Evolutionary conservation across 805 yeast genomes (phyloP).

Genomic region (Metschnikowia arizonensis): DNA sequence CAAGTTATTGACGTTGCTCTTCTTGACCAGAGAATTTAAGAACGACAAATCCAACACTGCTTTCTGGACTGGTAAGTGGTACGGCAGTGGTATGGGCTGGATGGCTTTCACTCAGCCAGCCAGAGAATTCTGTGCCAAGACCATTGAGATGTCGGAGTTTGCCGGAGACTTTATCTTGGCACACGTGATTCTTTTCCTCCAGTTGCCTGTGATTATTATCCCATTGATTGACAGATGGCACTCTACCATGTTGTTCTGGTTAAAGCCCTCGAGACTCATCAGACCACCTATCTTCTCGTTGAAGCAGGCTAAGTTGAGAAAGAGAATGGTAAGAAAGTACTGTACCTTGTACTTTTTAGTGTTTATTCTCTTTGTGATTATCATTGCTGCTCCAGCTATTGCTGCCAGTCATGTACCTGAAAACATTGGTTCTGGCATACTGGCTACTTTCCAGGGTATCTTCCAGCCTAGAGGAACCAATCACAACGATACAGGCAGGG

Average conservation of each 20-base stretch:
- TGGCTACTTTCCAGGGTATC: slow-evolving; percentile 52
- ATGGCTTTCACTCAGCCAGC: slow-evolving; percentile 93
- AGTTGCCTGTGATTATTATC: slow-evolving; percentile 78
- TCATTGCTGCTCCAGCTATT: slow-evolving; percentile 89
- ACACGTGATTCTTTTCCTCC: slow-evolving; percentile 80
- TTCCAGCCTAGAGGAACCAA: slow-evolving; percentile 83
- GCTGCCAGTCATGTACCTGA: slow-evolving; percentile 57
- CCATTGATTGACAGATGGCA: slow-evolving; percentile 97
- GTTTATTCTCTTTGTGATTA: slow-evolving; percentile 62
- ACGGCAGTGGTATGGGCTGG: slow-evolving; percentile 88
- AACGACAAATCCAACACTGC: slow-evolving; percentile 94
- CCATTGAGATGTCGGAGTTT: slow-evolving; percentile 90
- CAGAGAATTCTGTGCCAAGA: slow-evolving; percentile 92
- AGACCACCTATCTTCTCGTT: slow-evolving; percentile 97
- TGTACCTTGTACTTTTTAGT: slow-evolving; percentile 72
- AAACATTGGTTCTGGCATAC: slow-evolving; percentile 29
- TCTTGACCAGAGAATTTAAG: slow-evolving; percentile 93
- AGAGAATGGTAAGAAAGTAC: slow-evolving; percentile 96
- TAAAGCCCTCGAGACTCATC: slow-evolving; percentile 92
- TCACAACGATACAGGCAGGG: slow-evolving; percentile 78
- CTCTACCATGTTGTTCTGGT: slow-evolving; percentile 97
- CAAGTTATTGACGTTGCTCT: slow-evolving; percentile 72
- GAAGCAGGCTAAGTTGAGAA: slow-evolving; percentile 93
- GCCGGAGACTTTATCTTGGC: slow-evolving; percentile 96
- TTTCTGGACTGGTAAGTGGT: slow-evolving; percentile 99